These are phyloP conservation scores for Hemisphaericaspora subhashii DNA, from an alignment of 1,139 yeast genomes.

Conservation along the genomic window DNA sequence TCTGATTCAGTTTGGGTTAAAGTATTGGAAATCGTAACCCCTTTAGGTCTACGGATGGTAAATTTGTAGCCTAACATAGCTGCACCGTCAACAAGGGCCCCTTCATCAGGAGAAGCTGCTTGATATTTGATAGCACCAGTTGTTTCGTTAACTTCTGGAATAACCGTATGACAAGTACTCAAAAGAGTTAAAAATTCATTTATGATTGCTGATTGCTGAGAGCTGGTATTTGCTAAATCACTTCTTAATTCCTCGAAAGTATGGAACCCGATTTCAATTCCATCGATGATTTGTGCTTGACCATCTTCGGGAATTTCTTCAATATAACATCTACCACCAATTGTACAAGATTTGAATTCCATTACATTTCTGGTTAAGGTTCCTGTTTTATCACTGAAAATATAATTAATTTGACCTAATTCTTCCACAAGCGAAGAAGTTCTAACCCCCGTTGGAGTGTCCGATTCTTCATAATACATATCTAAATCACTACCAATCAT, in stretches of 20 bases:
- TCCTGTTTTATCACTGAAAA: constrained; percentile 96
- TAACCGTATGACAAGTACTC: constrained; percentile 96
- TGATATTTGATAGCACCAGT: constrained; percentile 79
- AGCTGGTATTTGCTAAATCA: constrained; percentile 42
- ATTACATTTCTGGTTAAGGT: constrained; percentile 91
- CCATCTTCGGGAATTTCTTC: constrained; percentile 91
- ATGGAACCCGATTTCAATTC: constrained; percentile 78
- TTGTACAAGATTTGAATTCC: constrained; percentile 94
- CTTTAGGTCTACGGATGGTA: constrained; percentile 79
- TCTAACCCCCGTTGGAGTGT: constrained; percentile 92
- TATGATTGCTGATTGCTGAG: constrained; percentile 61
- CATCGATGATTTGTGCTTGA: constrained; percentile 68
- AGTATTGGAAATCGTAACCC: constrained; percentile 67
- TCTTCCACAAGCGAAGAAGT: constrained; percentile 96
- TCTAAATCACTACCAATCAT: constrained; percentile 94
- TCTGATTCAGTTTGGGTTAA: constrained; percentile 32
- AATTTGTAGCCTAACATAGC: constrained; percentile 80
- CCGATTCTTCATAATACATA: constrained; percentile 82
- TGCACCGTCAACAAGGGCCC: constrained; percentile 97
- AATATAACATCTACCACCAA: constrained; percentile 89
- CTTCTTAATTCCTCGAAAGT: constrained; percentile 64
- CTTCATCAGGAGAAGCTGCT: constrained; percentile 99
- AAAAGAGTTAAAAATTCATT: constrained; percentile 81
- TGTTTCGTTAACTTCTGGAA: constrained; percentile 72
- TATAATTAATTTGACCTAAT: constrained; percentile 91